phyloP scores from a whole-genome alignment of 179 eudicot species.

The Beta lomatogona region DNA sequence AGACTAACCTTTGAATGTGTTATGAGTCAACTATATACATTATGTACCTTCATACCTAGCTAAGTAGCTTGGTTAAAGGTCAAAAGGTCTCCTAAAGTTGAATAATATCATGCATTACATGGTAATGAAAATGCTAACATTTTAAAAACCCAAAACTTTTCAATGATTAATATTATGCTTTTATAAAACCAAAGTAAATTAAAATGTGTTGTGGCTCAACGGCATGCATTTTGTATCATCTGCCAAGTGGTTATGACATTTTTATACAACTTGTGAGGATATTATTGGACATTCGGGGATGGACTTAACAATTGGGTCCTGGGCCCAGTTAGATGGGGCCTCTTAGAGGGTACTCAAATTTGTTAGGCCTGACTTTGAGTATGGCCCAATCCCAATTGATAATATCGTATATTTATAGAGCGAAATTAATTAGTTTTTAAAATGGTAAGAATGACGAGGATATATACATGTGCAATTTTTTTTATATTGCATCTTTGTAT shows the following conservation, averaged over 20 bases:
- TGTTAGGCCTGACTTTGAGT: background rate
- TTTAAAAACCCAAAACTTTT: background rate
- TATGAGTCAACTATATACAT: background rate
- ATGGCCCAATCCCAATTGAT: background rate
- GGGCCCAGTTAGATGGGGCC: too few relatives aligned
- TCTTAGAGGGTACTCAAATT: too few relatives aligned
- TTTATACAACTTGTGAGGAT: too few relatives aligned
- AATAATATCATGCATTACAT: background rate
- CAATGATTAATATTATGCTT: background rate
- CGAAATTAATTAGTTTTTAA: too few relatives aligned
- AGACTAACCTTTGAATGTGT: background rate
- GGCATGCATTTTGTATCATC: too few relatives aligned
- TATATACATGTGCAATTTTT: too few relatives aligned
- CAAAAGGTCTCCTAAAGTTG: slow-evolving; percentile 10
- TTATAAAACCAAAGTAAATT: background rate
- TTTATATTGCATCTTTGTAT: too few relatives aligned
- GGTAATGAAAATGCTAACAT: background rate
- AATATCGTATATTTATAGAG: too few relatives aligned
- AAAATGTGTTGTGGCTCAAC: too few relatives aligned
- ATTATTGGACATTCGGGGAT: background rate
- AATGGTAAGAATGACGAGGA: too few relatives aligned
- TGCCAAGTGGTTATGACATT: too few relatives aligned
- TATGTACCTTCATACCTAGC: background rate
- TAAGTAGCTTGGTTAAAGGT: slow-evolving; percentile 4
- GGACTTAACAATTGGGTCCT: background rate